phyloP scores from a whole-genome alignment of 2,329 filamentous ascomycete genomes.

The Ascochyta viciae-villosae region DNA sequence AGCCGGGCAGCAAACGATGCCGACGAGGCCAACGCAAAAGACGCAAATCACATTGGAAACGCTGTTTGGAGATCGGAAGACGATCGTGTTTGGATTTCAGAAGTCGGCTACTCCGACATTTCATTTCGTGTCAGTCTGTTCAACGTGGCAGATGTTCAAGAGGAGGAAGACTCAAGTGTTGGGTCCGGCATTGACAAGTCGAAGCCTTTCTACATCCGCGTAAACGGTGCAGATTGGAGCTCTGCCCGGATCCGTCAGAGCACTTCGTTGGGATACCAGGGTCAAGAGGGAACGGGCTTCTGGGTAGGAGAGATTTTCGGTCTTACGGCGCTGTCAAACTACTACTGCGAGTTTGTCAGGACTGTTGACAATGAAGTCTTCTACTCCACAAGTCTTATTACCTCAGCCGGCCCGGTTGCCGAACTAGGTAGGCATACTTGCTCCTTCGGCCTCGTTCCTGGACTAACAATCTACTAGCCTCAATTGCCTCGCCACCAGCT shows the following conservation, averaged over 20 bases:
- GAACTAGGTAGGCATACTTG: slow-evolving; percentile 60
- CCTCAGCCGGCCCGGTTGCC: slow-evolving; percentile 64
- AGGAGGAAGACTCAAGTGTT: slow-evolving; percentile 47
- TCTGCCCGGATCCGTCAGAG: slow-evolving; percentile 71
- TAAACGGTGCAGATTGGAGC: slow-evolving; percentile 82
- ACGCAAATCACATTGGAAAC: slow-evolving; percentile 78
- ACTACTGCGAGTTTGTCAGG: slow-evolving; percentile 79
- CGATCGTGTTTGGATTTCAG: slow-evolving; percentile 80
- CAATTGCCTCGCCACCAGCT: slow-evolving; percentile 54
- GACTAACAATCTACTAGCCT: slow-evolving; percentile 29
- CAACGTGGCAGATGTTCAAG: slow-evolving; percentile 51
- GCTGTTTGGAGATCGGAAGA: slow-evolving; percentile 74
- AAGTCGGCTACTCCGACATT: slow-evolving; percentile 79
- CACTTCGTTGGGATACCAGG: slow-evolving; percentile 54
- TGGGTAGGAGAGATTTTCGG: slow-evolving; percentile 76
- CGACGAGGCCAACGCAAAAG: slow-evolving; percentile 75
- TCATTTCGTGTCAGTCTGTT: slow-evolving; percentile 77
- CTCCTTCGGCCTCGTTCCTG: not conserved
- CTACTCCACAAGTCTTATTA: slow-evolving; percentile 76
- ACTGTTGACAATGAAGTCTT: slow-evolving; percentile 70
- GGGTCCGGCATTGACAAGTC: slow-evolving; percentile 66
- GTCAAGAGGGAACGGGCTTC: slow-evolving; percentile 57
- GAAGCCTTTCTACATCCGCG: slow-evolving; percentile 79
- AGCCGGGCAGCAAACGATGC: slow-evolving; percentile 78
- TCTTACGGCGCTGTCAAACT: slow-evolving; percentile 75